Percentiles rank a stretch among this genome's conserved stretches.
Evolutionary conservation across 352 stramenopile species (phyloP).

Genomic region (Phytophthora citricola): DNA sequence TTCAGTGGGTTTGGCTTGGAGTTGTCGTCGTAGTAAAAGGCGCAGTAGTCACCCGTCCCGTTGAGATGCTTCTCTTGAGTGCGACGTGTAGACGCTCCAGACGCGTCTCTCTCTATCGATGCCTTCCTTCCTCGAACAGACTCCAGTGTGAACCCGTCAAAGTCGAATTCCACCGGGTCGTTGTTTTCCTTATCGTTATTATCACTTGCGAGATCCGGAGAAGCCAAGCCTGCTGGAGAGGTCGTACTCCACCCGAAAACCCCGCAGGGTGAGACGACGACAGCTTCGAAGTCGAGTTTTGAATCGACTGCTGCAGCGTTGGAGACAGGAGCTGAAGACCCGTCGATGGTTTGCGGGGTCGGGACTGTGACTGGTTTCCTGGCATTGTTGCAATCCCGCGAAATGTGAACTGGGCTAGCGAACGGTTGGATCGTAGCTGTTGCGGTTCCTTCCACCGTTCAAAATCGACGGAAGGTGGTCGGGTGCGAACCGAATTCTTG

Average conservation of each 20-base stretch:
- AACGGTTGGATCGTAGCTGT: background rate
- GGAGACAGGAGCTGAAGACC: conserved; percentile 49
- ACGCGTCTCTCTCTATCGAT: conserved; percentile 1
- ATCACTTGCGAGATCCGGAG: background rate
- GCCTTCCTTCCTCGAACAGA: conserved; percentile 37
- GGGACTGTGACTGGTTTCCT: conserved; percentile 11
- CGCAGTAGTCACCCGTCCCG: conserved; percentile 18
- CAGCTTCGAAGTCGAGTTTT: conserved; percentile 10
- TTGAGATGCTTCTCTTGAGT: background rate
- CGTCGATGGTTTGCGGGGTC: background rate
- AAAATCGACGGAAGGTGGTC: conserved; percentile 15
- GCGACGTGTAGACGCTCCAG: background rate
- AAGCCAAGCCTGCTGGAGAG: background rate
- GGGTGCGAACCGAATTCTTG: conserved; percentile 12
- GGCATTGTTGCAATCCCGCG: conserved; percentile 14
- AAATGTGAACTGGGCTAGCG: conserved; percentile 15
- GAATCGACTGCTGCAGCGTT: conserved; percentile 41
- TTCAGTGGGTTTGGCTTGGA: conserved; percentile 22
- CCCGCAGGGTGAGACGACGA: conserved; percentile 10
- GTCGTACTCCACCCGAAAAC: conserved; percentile 34
- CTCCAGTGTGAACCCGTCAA: conserved; percentile 58
- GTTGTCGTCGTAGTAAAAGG: conserved; percentile 30
- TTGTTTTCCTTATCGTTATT: conserved; percentile 5
- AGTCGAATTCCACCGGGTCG: conserved; percentile 35
- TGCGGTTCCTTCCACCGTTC: conserved; percentile 14